Evolutionary conservation across 2,329 filamentous ascomycete species (phyloP).

Genomic region (Colletotrichum nymphaeae): DNA sequence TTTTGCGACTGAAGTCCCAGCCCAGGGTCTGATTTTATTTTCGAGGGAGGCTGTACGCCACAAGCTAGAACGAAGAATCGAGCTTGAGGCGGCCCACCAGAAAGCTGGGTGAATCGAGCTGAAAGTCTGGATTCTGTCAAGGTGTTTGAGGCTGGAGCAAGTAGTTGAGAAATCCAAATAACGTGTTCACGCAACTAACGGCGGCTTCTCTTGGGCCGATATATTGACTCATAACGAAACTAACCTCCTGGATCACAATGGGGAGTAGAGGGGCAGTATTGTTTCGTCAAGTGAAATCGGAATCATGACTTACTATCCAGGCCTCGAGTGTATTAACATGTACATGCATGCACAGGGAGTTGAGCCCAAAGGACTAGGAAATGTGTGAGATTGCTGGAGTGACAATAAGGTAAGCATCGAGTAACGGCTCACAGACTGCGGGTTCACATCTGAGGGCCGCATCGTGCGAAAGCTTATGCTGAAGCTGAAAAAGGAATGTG

Average conservation of each 20-base stretch:
- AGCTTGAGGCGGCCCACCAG: neutral
- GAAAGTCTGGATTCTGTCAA: neutral
- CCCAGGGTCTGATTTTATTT: neutral
- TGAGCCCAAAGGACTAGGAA: neutral
- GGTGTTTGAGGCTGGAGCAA: neutral
- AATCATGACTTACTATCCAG: neutral
- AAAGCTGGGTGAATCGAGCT: neutral
- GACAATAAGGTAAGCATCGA: neutral
- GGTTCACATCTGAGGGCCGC: conserved; percentile 7
- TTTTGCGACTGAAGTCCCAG: neutral
- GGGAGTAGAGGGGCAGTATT: neutral
- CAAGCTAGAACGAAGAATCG: neutral
- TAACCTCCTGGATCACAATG: neutral
- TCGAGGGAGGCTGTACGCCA: neutral
- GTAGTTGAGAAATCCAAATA: neutral
- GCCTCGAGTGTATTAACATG: neutral
- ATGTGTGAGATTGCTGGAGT: neutral
- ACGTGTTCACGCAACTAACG: neutral
- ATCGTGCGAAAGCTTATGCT: neutral
- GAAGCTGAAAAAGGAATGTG: neutral
- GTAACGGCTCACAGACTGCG: neutral
- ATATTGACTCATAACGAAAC: neutral
- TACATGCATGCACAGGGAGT: neutral
- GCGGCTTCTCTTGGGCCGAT: neutral
- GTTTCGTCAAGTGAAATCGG: neutral